Conservation (phyloP, 2,329 filamentous ascomycete species). For the Phaeomoniella chlamydospora region DNA sequence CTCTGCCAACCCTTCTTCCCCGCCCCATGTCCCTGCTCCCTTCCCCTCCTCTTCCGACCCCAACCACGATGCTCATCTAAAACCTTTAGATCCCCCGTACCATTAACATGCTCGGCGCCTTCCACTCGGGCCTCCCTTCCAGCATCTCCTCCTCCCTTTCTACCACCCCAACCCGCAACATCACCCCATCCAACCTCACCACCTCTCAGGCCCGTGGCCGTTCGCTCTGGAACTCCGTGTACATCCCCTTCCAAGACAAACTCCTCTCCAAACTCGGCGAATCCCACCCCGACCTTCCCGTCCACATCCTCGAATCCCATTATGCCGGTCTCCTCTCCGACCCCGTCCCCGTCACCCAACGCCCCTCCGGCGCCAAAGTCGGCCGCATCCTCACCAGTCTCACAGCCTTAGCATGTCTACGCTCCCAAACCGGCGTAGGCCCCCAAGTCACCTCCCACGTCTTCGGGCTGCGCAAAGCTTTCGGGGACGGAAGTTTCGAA, state of each 20-base stretch:
- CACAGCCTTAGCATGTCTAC: conserved; percentile 58
- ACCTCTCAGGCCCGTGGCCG: conserved; percentile 44
- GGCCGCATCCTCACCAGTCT: conserved; percentile 60
- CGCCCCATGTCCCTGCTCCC: not conserved
- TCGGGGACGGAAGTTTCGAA: conserved; percentile 49
- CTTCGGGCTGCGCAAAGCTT: conserved; percentile 64
- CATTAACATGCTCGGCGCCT: conserved; percentile 68
- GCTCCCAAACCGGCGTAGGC: conserved; percentile 67
- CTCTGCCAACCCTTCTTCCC: not conserved
- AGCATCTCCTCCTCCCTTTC: conserved; percentile 40
- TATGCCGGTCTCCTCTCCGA: conserved; percentile 64
- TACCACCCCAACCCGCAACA: conserved; percentile 39
- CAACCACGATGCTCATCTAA: not conserved
- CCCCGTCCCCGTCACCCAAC: conserved; percentile 21
- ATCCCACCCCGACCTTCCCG: conserved; percentile 70
- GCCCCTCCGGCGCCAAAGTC: conserved; percentile 30
- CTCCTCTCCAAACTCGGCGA: conserved; percentile 54
- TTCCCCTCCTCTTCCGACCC: not conserved
- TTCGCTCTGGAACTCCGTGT: conserved; percentile 61
- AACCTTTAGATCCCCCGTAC: conserved; percentile 52
- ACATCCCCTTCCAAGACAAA: conserved; percentile 59
- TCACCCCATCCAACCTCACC: conserved; percentile 38
- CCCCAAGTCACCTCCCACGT: conserved; percentile 72
- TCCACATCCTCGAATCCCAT: conserved; percentile 61
- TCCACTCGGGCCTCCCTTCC: conserved; percentile 47